Conservation (phyloP, 1,284 basidiomycete species). For the Tilletia walkeri region DNA sequence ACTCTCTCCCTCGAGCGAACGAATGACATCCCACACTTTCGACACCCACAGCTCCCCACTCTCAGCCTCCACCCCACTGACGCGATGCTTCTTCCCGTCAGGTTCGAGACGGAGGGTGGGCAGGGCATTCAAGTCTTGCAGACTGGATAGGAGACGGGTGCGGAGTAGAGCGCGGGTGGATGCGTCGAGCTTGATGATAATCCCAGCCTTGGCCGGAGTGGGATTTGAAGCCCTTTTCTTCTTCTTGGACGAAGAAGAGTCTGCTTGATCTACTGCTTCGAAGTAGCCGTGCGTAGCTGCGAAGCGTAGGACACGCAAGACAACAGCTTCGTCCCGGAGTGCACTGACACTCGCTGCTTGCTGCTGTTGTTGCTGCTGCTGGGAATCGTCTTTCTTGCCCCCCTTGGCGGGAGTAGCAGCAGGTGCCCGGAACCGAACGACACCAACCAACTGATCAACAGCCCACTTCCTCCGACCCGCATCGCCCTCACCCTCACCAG, state of each 20-base stretch:
- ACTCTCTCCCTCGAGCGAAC: slow-evolving; percentile 59
- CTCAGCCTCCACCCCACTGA: slow-evolving; percentile 66
- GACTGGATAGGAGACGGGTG: slow-evolving; percentile 69
- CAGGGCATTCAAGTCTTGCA: slow-evolving; percentile 72
- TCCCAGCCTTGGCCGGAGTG: no score
- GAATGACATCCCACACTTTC: slow-evolving; percentile 67
- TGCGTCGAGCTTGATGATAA: not conserved
- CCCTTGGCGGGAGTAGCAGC: not conserved
- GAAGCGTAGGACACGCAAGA: slow-evolving; percentile 75
- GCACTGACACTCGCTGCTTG: slow-evolving; percentile 66
- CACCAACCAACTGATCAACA: slow-evolving; percentile 76
- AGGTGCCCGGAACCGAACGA: slow-evolving; percentile 62
- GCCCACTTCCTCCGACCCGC: slow-evolving; percentile 65
- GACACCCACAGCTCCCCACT: slow-evolving; percentile 76
- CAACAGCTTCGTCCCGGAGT: slow-evolving; percentile 76
- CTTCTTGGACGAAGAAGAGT: slow-evolving; percentile 66
- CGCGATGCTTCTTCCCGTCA: slow-evolving; percentile 62
- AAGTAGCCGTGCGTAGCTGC: slow-evolving; percentile 80
- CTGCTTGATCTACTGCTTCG: slow-evolving; percentile 50
- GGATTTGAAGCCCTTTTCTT: slow-evolving; percentile 61
- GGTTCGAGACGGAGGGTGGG: slow-evolving; percentile 47
- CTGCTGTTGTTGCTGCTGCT: not conserved
- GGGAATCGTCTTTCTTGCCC: not conserved
- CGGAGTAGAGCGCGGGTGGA: slow-evolving; percentile 65
- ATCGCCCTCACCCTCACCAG: slow-evolving; percentile 20